Conservation (phyloP, 2,329 filamentous ascomycete genomes). For the Neofusicoccum umdonicola region DNA sequence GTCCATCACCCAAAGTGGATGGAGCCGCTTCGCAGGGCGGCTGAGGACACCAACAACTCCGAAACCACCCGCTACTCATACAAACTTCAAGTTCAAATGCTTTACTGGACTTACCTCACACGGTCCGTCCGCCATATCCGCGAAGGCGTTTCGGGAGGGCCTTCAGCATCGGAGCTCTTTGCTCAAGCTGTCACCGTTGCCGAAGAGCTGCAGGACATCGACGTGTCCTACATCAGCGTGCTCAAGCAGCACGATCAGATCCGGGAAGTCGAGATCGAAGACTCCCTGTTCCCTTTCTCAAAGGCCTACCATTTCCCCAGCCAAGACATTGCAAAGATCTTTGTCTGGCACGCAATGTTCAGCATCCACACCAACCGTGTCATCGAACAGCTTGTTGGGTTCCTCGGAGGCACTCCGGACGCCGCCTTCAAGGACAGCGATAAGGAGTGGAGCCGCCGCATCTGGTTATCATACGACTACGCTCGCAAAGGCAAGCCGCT, state of each 20-base stretch:
- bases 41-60: neutral
- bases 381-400: neutral
- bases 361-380: neutral
- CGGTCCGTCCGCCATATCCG: neutral
- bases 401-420: neutral
- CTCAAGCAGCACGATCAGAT: neutral
- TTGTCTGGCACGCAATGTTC: neutral
- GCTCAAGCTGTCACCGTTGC: neutral
- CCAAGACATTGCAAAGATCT: neutral
- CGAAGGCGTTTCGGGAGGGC: neutral
- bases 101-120: neutral
- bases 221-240: neutral
- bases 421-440: neutral
- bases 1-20: neutral
- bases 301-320: neutral
- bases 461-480: neutral
- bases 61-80: neutral
- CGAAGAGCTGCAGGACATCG: neutral
- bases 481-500: neutral
- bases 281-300: neutral
- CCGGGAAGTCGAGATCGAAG: neutral
- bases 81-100: neutral
- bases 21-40: neutral
- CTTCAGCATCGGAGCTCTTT: neutral
- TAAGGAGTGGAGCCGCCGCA: neutral